These are phyloP conservation scores for Nitzschia sp. DNA, from an alignment of 108 stramenopile genomes.

Conservation along the genomic window DNA sequence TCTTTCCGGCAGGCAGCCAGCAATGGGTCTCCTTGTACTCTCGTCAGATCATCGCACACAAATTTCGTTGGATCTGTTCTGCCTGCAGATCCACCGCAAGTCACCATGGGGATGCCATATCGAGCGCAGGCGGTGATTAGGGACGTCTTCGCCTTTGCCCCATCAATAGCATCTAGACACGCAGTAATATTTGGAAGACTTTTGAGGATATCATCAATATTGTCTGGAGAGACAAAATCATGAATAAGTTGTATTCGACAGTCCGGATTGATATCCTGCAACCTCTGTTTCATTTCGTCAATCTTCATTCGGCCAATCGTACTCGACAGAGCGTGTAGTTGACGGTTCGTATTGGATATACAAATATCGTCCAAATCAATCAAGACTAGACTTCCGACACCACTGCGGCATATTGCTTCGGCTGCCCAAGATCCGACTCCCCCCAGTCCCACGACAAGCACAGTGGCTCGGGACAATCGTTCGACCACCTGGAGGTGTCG, in stretches of 20 bases:
- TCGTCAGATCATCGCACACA: constrained; percentile 63
- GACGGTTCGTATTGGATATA: constrained; percentile 83
- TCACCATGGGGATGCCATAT: constrained; percentile 64
- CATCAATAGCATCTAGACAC: constrained; percentile 81
- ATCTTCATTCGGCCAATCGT: constrained; percentile 76
- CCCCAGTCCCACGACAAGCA: constrained; percentile 74
- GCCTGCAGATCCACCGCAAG: constrained; percentile 87
- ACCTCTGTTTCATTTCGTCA: constrained; percentile 64
- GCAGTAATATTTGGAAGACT: constrained; percentile 40
- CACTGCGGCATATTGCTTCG: constrained; percentile 79
- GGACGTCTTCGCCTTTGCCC: constrained; percentile 66
- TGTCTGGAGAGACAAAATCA: constrained; percentile 72
- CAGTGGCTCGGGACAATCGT: constrained; percentile 52
- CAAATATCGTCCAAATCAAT: constrained; percentile 88
- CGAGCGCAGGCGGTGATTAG: constrained; percentile 64
- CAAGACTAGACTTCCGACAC: constrained; percentile 71
- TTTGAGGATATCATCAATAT: constrained; percentile 59
- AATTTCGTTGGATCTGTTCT: constrained; percentile 71
- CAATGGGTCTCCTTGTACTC: constrained; percentile 56
- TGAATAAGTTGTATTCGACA: constrained; percentile 63
- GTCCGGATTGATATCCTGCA: constrained; percentile 72
- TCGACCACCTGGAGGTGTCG: constrained; percentile 28
- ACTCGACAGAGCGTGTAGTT: constrained; percentile 67
- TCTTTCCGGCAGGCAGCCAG: constrained; percentile 58
- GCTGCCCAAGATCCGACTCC: constrained; percentile 89